Conservation (phyloP, 225 moss, liverwort and hornwort genomes). For the Pseudisothecium myosuroides region DNA sequence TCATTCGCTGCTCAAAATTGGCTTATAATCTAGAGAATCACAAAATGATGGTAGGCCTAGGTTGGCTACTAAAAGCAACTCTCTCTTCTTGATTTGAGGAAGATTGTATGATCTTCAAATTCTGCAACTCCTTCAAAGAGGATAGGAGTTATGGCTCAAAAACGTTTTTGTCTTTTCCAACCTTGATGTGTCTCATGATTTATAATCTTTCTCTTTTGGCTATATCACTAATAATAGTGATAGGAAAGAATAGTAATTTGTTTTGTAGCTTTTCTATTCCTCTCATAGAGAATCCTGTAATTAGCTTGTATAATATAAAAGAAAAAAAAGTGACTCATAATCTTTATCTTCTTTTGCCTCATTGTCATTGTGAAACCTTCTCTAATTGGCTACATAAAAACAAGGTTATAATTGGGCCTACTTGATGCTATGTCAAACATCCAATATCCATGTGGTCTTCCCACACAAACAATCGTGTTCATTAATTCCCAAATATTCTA, state of each 20-base stretch:
- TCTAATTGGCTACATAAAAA: not conserved
- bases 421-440: not conserved
- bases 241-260: accelerated
- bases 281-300: not conserved
- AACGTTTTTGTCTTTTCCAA: not conserved
- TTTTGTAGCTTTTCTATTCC: not conserved
- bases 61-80: not conserved
- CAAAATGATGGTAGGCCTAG: not conserved
- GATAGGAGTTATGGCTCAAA: not conserved
- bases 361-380: not conserved
- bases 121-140: not conserved
- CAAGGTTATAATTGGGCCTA: not conserved
- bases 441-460: not conserved
- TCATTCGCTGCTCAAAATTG: not conserved
- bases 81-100: not conserved
- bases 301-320: not conserved
- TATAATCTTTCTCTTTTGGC: not conserved
- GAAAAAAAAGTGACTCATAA: not conserved
- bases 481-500: not conserved
- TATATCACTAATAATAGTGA: not conserved
- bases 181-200: not conserved
- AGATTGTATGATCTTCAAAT: not conserved
- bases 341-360: not conserved
- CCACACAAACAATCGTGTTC: not conserved
- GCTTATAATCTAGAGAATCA: not conserved